Percentiles rank a stretch among this genome's conserved stretches.
Evolutionary conservation across 768 basidiomycete species (phyloP).

Genomic region (Russula olivacea): DNA sequence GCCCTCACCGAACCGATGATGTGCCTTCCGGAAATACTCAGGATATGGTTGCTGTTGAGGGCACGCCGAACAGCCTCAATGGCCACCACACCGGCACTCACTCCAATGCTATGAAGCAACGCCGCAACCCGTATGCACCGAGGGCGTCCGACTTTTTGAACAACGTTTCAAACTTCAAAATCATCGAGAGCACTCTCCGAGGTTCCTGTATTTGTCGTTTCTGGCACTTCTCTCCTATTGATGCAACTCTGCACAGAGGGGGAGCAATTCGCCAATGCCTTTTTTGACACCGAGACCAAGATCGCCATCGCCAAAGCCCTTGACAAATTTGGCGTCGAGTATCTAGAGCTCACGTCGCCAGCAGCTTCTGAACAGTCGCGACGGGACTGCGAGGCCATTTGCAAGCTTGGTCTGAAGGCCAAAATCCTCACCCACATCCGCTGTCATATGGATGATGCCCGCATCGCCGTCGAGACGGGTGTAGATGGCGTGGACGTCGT

Average conservation of each 20-base stretch:
- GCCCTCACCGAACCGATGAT: constrained; percentile 53
- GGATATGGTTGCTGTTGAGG: constrained; percentile 71
- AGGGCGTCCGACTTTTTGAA: constrained; percentile 90
- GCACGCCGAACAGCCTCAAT: constrained; percentile 34
- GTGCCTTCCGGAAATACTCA: constrained; percentile 37
- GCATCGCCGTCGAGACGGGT: constrained; percentile 97
- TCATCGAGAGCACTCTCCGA: constrained; percentile 95
- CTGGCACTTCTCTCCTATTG: constrained; percentile 1
- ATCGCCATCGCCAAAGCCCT: constrained; percentile 98
- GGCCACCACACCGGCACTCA: constrained; percentile 31
- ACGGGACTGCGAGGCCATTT: constrained; percentile 93
- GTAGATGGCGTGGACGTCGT: constrained; percentile 99
- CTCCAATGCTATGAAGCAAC: constrained; percentile 36
- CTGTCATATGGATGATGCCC: constrained; percentile 99
- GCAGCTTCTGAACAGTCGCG: constrained; percentile 95
- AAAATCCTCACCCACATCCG: constrained; percentile 99
- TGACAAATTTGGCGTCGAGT: constrained; percentile 98
- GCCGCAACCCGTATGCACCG: constrained; percentile 77
- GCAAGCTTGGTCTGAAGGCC: constrained; percentile 93
- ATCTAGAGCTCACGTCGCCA: constrained; percentile 98
- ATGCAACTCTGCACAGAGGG: constrained; percentile 63
- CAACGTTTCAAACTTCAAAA: constrained; percentile 90
- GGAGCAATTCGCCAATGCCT: constrained; percentile 98
- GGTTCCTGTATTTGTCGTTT: constrained; percentile 43
- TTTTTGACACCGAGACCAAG: constrained; percentile 99